Evolutionary conservation across 176 grass and related monocot species (phyloP), one percentile per base, ranked within the genome.

Genomic region (Oryza nivara): DNA sequence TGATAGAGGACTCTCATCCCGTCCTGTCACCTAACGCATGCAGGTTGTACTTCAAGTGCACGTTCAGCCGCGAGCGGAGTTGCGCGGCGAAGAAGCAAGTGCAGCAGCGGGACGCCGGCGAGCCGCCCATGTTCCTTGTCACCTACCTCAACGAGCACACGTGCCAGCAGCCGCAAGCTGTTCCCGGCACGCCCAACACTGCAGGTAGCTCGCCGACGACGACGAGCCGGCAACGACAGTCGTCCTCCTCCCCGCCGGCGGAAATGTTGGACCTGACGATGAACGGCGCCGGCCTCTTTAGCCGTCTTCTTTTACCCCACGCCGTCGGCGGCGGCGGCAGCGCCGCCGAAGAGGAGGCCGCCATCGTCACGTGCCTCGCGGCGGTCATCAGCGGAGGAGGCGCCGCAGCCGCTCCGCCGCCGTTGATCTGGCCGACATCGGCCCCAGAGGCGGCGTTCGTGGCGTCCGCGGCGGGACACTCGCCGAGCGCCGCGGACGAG

Each of bases 1-100:
- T 3, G 2, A 32, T 32, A 32, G 30, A 32, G 30, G 2, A 32
- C 0, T 32, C 30, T 32, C 30, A 54, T 1, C 17, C 1, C 12
- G 12, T 48, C 46, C 9, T 15, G 3, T 6, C 7, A 25, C 19
- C 65, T 15, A 67, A 20, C 0, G 2, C 40, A 6, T 75, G 76
- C 86, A 92, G 90, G 78, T 45, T 45, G 60, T 92, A 92, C 64
- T 92, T 28, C 78, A 72, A 4, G 3, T 92, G 90, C 73, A 75
- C 4, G 7, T 22, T 58, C 36, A 85, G 51, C 69, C 28, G 41
- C 11, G 76, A 88, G 15, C 63, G 40, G 15, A 30, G 78, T 0
- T 92, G 90, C 90, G 17, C 3, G 20, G 90, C 90, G 51, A 88
- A 68, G 82, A 92, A 92, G 83, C 71, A 54, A 34, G 79, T 92